Conservation (phyloP, 495 filamentous ascomycete species). For the Massariosphaeria phaeospora region DNA sequence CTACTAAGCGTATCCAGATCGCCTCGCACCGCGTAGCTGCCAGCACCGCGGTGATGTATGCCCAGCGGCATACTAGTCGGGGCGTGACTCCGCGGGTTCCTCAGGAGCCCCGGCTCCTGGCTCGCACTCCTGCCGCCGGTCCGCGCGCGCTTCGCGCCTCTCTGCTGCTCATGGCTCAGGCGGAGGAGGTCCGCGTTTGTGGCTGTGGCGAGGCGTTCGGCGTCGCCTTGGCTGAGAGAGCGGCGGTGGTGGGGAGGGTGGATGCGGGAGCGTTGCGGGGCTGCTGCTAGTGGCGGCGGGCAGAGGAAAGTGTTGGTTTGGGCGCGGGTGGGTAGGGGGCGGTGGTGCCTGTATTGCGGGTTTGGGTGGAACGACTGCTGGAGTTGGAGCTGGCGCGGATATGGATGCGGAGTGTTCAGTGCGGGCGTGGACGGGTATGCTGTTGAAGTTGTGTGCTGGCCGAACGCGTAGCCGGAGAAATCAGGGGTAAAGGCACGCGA, state of each 20-base stretch:
- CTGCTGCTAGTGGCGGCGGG: neutral
- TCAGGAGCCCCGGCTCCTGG: neutral
- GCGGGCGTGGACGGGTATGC: slow-evolving; percentile 1
- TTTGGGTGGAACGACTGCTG: neutral
- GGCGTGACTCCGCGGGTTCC: neutral
- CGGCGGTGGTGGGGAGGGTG: slow-evolving; percentile 14
- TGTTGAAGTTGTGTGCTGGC: neutral
- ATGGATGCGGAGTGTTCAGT: slow-evolving; percentile 1
- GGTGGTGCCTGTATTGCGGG: neutral
- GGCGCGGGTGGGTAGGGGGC: neutral
- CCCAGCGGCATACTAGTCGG: neutral
- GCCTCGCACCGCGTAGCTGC: too few relatives aligned
- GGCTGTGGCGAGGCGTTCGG: neutral
- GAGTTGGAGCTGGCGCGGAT: slow-evolving; percentile 3
- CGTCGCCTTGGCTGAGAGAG: slow-evolving; percentile 16
- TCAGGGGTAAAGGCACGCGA: slow-evolving; percentile 2
- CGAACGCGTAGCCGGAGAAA: neutral
- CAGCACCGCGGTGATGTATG: too few relatives aligned
- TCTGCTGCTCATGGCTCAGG: neutral
- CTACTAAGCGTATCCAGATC: neutral
- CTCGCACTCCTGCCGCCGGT: neutral
- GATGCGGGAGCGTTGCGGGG: neutral
- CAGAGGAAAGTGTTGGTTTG: neutral
- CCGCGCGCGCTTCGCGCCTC: neutral
- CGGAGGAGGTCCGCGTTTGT: neutral